Base-by-base conservation (phyloP, 1,139 yeast species). In the Debaryomycetaceae sp. region DNA sequence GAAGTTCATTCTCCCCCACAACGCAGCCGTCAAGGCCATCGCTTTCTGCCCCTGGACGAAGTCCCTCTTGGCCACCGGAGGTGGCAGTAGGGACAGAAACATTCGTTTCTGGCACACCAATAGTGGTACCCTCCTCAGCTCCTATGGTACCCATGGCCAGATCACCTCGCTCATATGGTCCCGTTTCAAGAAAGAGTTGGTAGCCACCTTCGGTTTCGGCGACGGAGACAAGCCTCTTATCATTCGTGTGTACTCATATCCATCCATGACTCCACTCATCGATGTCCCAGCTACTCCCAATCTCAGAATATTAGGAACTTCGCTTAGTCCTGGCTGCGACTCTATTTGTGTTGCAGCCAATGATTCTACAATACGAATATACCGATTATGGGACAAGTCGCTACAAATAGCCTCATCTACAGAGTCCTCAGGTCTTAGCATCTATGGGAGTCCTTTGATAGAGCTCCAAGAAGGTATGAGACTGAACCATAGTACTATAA, bases 101-200 rank as follows among this genome's bases (percentile, higher is more conserved):
- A 68, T 82, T 15, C 67, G 88, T 39, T 87, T 88, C 55, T 89
- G 96, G 96, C 95, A 91, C 59, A 75, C 92, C 0, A 64, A 65
- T 3, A 72, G 92, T 0, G 96, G 96, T 0, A 82, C 92, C 0
- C 58, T 86, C 34, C 60, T 88, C 28, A 67, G 72, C 7, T 67
- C 79, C 29, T 58, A 70, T 34, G 65, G 70, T 38, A 82, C 94
- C 0, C 70, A 73, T 18, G 83, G 87, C 0, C 98, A 91, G 56
- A 74, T 91, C 6, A 88, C 96, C 0, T 78, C 92, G 0, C 59
- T 91, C 22, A 67, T 77, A 14, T 91, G 98, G 98, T 83, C 92
- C 1, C 62, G 59, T 24, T 70, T 70, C 36, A 69, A 70, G 41
- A 77, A 75, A 45, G 87, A 88, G 52, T 62, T 89, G 5, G 80